These are phyloP conservation scores for Aurinia saxatilis DNA, from an alignment of 345 rosid species.

Conservation along the genomic window DNA sequence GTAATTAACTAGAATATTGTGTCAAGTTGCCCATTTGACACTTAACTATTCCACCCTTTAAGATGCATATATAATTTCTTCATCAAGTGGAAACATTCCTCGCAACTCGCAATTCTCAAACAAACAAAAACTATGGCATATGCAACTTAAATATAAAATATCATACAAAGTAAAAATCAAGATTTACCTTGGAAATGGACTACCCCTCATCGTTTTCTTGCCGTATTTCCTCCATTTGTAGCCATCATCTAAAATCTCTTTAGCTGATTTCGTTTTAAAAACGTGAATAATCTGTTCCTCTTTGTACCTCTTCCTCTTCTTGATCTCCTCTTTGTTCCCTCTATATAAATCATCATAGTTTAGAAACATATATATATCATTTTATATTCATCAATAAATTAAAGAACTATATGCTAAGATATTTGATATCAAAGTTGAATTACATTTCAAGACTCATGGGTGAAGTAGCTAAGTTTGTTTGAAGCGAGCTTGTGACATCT, in stretches of 20 bases:
- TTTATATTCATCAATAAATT: too few species aligned
- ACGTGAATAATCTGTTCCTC: conserved; percentile 4
- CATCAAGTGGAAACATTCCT: conserved; percentile 15
- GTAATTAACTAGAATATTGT: too few species aligned
- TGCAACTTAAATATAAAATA: background rate
- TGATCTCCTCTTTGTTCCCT: conserved; percentile 14
- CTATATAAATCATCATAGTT: conserved; percentile 10
- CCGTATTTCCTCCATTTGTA: conserved; percentile 48
- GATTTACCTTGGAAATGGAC: conserved; percentile 36
- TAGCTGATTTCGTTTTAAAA: conserved; percentile 16
- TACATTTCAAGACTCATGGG: conserved; percentile 23
- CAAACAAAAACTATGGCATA: background rate
- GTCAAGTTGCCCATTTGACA: conserved; percentile 19
- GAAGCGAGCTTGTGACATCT: conserved; percentile 21
- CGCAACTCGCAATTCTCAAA: background rate
- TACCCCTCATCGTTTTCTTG: conserved; percentile 36
- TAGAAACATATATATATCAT: background rate
- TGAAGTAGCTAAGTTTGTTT: conserved; percentile 15
- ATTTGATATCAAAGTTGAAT: background rate
- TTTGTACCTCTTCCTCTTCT: conserved; percentile 23
- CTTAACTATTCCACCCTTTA: background rate
- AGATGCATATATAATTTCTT: background rate
- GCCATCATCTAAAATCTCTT: conserved; percentile 33
- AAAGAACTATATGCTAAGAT: background rate
- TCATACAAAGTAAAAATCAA: background rate